Evolutionary conservation across 2,329 filamentous ascomycete species (phyloP).

Genomic region (Zasmidium cellare): DNA sequence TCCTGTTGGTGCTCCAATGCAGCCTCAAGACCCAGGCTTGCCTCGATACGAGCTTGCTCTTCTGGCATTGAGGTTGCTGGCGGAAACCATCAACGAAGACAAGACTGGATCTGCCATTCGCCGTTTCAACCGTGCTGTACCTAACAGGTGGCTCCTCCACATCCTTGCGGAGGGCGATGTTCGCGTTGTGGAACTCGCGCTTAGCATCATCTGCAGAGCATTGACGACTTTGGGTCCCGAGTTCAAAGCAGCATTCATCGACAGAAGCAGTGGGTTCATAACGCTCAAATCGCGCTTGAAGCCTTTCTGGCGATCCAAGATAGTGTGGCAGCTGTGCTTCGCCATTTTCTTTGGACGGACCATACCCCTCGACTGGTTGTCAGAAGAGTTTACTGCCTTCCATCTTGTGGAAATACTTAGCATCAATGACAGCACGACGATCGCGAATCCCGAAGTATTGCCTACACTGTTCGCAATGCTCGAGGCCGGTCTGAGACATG

Average conservation of each 20-base stretch:
- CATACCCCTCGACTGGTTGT: conserved; percentile 69
- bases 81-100: conserved; percentile 28
- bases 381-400: conserved; percentile 71
- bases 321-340: conserved; percentile 85
- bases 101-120: conserved; percentile 24
- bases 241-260: conserved; percentile 82
- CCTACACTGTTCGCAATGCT: conserved; percentile 83
- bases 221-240: conserved; percentile 77
- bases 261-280: conserved; percentile 83
- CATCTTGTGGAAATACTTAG: conserved; percentile 72
- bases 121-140: conserved; percentile 91
- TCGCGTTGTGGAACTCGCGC: conserved; percentile 76
- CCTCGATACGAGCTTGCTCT: conserved; percentile 32
- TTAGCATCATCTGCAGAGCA: conserved; percentile 79
- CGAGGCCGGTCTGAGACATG: conserved; percentile 75
- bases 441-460: conserved; percentile 76
- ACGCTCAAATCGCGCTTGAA: conserved; percentile 81
- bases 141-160: conserved; percentile 79
- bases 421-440: conserved; percentile 57
- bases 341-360: conserved; percentile 85
- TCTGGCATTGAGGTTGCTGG: conserved; percentile 28
- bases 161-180: conserved; percentile 83
- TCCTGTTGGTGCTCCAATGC: conserved; percentile 20
- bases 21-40: conserved; percentile 15
- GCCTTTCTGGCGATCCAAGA: conserved; percentile 83